Conservation (phyloP, 1,284 basidiomycete genomes). For the Veloboletus limbatus region DNA sequence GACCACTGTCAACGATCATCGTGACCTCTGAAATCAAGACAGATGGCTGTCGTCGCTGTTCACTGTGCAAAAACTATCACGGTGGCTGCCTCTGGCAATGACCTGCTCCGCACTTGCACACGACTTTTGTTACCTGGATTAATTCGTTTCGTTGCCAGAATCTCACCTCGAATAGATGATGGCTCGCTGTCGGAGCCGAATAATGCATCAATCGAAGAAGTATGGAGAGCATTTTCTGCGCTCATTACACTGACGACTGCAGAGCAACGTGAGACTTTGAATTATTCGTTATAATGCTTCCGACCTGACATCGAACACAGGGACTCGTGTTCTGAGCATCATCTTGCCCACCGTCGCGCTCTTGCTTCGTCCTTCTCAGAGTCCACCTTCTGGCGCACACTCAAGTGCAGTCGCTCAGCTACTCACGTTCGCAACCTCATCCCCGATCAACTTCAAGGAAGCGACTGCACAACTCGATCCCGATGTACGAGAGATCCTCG, state of each 20-base stretch:
- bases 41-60: constrained; percentile 80
- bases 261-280: constrained; percentile 55
- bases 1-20: not conserved
- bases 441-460: constrained; percentile 83
- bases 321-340: constrained; percentile 69
- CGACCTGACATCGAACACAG: constrained; percentile 36
- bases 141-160: constrained; percentile 73
- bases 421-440: constrained; percentile 70
- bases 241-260: constrained; percentile 61
- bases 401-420: constrained; percentile 71
- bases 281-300: constrained; percentile 1
- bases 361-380: constrained; percentile 59
- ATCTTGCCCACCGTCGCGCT: constrained; percentile 79
- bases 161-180: constrained; percentile 58
- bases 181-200: constrained; percentile 53
- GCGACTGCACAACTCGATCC: constrained; percentile 72
- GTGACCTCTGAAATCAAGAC: constrained; percentile 22
- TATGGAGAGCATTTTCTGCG: constrained; percentile 76
- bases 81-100: constrained; percentile 62
- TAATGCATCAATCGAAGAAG: constrained; percentile 67
- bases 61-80: constrained; percentile 82
- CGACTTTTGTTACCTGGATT: constrained; percentile 76
- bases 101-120: constrained; percentile 70
- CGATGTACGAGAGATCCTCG: constrained; percentile 61
- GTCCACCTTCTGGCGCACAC: constrained; percentile 50